These are phyloP conservation scores for Zasmidium cellare DNA, from an alignment of 2,329 filamentous ascomycete genomes.

Conservation along the genomic window DNA sequence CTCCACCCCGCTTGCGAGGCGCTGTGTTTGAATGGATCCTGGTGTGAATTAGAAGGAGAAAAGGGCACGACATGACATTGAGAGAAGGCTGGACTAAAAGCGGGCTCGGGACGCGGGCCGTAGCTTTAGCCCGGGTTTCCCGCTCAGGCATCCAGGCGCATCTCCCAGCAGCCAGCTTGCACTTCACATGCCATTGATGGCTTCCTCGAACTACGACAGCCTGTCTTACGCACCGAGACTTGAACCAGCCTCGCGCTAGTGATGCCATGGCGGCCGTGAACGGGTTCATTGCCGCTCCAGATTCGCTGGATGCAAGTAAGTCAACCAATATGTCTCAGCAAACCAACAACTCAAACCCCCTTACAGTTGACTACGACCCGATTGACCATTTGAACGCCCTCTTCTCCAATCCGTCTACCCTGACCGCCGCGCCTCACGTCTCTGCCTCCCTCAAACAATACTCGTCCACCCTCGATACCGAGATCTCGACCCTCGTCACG, in stretches of 20 bases:
- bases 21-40: no score
- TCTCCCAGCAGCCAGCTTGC: no score
- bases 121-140: no score
- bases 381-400: slow-evolving; percentile 90
- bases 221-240: no score
- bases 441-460: slow-evolving; percentile 72
- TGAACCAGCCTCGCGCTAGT: neutral
- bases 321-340: neutral
- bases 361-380: slow-evolving; percentile 79
- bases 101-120: no score
- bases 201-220: no score
- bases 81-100: no score
- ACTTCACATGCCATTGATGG: no score
- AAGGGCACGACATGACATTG: no score
- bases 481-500: slow-evolving; percentile 71
- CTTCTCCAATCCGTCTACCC: slow-evolving; percentile 84
- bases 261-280: slow-evolving; percentile 16
- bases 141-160: no score
- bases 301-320: slow-evolving; percentile 26
- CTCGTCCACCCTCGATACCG: slow-evolving; percentile 77
- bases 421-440: slow-evolving; percentile 73
- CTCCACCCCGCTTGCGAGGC: no score
- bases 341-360: neutral
- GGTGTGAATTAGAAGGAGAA: no score
- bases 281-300: slow-evolving; percentile 11